Conservation (phyloP, 1,284 basidiomycete genomes). For the Pseudozyma sp. region DNA sequence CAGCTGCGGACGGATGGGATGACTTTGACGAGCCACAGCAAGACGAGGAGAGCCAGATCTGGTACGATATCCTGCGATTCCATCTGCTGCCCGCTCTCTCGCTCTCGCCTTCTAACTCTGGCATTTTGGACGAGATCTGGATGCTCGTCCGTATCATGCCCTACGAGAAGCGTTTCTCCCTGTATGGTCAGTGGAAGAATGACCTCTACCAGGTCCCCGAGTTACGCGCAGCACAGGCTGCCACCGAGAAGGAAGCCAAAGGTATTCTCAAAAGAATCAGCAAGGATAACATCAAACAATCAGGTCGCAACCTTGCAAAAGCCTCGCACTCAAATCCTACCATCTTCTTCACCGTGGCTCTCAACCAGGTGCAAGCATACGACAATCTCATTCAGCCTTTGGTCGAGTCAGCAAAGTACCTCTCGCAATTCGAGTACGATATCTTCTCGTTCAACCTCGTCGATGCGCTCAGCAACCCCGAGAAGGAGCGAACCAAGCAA, state of each 20-base stretch:
- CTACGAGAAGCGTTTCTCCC: slow-evolving; percentile 81
- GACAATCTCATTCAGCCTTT: slow-evolving; percentile 92
- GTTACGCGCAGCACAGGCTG: slow-evolving; percentile 70
- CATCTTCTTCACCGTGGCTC: slow-evolving; percentile 87
- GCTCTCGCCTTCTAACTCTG: slow-evolving; percentile 81
- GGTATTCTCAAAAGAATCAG: slow-evolving; percentile 66
- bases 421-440: slow-evolving; percentile 92
- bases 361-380: slow-evolving; percentile 95
- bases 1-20: slow-evolving; percentile 15
- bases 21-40: slow-evolving; percentile 27
- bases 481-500: slow-evolving; percentile 86
- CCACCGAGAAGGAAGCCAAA: slow-evolving; percentile 72
- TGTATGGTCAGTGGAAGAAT: slow-evolving; percentile 96
- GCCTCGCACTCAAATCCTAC: slow-evolving; percentile 92
- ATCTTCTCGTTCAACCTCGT: slow-evolving; percentile 89
- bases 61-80: slow-evolving; percentile 83
- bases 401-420: slow-evolving; percentile 88
- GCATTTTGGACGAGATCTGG: slow-evolving; percentile 70
- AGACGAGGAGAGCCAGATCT: slow-evolving; percentile 70
- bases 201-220: slow-evolving; percentile 72
- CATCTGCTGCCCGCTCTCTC: slow-evolving; percentile 89
- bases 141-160: slow-evolving; percentile 80
- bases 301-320: slow-evolving; percentile 89
- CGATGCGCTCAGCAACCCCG: slow-evolving; percentile 83
- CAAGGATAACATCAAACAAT: slow-evolving; percentile 81